Evolutionary conservation across 1,284 basidiomycete genomes (phyloP).

Genomic region (Ustilago cynodontis): DNA sequence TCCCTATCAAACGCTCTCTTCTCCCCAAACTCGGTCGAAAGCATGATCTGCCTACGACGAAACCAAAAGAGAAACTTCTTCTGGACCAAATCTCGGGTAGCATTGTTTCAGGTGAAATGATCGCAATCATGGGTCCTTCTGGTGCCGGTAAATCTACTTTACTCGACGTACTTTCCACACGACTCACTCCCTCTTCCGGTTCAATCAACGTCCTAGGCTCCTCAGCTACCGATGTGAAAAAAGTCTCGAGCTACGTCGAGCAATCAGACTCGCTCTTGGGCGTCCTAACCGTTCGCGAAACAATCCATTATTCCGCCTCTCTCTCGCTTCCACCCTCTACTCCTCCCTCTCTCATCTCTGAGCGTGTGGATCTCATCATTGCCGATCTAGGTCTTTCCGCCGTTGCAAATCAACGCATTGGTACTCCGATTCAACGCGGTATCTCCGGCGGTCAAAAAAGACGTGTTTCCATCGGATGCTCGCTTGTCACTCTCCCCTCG

Average conservation of each 20-base stretch:
- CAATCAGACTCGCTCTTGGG: constrained; percentile 71
- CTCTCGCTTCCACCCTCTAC: constrained; percentile 52
- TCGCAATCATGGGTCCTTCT: constrained; percentile 68
- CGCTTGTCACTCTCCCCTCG: constrained; percentile 68
- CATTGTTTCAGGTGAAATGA: constrained; percentile 29
- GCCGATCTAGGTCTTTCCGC: constrained; percentile 62
- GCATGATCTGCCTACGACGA: too few species aligned
- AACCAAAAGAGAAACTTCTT: constrained; percentile 5
- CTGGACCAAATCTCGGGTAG: constrained; percentile 20
- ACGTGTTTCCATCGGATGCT: constrained; percentile 69
- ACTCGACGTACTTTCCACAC: constrained; percentile 69
- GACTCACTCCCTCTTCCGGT: constrained; percentile 43
- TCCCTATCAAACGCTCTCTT: constrained; percentile 10
- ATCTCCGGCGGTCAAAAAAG: constrained; percentile 71
- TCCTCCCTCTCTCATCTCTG: constrained; percentile 6
- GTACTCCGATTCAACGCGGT: constrained; percentile 71
- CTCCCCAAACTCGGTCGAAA: not conserved
- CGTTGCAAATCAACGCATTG: constrained; percentile 67
- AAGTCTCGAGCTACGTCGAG: constrained; percentile 69
- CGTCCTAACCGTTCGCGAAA: constrained; percentile 71
- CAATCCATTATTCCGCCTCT: constrained; percentile 67
- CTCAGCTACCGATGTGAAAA: constrained; percentile 19
- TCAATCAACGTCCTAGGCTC: not conserved
- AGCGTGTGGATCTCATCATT: constrained; percentile 54
- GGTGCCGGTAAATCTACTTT: constrained; percentile 71